Evolutionary conservation across 2,329 filamentous ascomycete genomes (phyloP).

Genomic region (Orbilia oligospora): DNA sequence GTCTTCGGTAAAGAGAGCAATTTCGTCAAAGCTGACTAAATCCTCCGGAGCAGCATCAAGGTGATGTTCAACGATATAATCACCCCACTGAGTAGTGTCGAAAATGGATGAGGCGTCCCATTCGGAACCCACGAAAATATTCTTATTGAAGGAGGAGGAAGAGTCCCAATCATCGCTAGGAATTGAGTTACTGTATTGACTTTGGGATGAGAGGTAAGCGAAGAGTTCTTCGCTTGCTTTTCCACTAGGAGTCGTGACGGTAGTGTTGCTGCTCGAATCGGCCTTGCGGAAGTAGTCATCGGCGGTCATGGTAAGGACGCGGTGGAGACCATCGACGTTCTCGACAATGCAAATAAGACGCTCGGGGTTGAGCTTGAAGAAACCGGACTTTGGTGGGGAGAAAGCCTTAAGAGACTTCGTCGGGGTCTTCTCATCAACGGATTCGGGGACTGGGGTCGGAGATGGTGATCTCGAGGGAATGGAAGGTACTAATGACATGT

Average conservation of each 20-base stretch:
- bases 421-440: slow-evolving; percentile 50
- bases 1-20: slow-evolving; percentile 29
- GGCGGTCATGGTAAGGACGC: slow-evolving; percentile 50
- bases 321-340: slow-evolving; percentile 42
- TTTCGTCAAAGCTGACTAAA: slow-evolving; percentile 18
- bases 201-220: slow-evolving; percentile 51
- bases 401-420: slow-evolving; percentile 37
- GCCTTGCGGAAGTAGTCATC: slow-evolving; percentile 47
- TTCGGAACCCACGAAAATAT: slow-evolving; percentile 46
- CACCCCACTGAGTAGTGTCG: slow-evolving; percentile 50
- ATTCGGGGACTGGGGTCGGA: slow-evolving; percentile 54
- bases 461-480: slow-evolving; percentile 56
- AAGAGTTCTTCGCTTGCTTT: slow-evolving; percentile 60
- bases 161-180: slow-evolving; percentile 57
- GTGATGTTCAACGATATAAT: slow-evolving; percentile 47
- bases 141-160: slow-evolving; percentile 49
- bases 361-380: slow-evolving; percentile 51
- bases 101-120: slow-evolving; percentile 46
- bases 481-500: slow-evolving; percentile 40
- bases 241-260: slow-evolving; percentile 37
- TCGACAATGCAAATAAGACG: slow-evolving; percentile 52
- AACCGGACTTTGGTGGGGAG: slow-evolving; percentile 45
- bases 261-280: slow-evolving; percentile 33
- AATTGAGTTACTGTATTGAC: slow-evolving; percentile 54
- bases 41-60: slow-evolving; percentile 33